These are phyloP conservation scores for Rhytidiadelphus loreus DNA, from an alignment of 225 moss, liverwort and hornwort genomes.

Conservation along the genomic window DNA sequence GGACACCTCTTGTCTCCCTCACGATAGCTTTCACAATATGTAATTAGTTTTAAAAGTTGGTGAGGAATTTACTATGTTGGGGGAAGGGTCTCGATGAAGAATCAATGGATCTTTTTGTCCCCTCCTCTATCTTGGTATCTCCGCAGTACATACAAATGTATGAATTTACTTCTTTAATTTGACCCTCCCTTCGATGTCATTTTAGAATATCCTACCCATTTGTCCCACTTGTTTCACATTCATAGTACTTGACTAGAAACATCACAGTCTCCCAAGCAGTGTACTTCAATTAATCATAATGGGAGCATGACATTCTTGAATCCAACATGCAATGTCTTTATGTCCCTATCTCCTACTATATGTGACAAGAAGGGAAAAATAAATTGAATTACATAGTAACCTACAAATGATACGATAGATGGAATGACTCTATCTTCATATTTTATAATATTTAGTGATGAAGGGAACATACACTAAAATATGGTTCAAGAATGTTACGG, in stretches of 20 bases:
- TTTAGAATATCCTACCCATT: too few relatives aligned
- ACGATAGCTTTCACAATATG: not conserved
- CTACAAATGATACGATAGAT: not conserved
- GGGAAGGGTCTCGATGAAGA: fast-evolving
- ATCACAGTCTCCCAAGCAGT: too few relatives aligned
- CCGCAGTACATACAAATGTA: fast-evolving
- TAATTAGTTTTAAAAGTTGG: not conserved
- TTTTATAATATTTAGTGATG: fast-evolving
- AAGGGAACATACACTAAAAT: fast-evolving
- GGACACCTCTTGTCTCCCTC: fast-evolving
- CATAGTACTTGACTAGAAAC: not conserved
- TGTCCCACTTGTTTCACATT: not conserved
- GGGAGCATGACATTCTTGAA: not conserved
- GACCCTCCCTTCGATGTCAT: too few relatives aligned
- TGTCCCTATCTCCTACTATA: not conserved
- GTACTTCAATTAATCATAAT: not conserved
- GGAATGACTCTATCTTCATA: not conserved
- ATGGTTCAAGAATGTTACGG: not conserved
- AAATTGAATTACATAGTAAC: not conserved
- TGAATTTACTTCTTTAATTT: fast-evolving
- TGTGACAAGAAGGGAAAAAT: fast-evolving
- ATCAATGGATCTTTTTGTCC: not conserved
- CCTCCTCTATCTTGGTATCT: not conserved
- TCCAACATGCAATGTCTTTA: not conserved
- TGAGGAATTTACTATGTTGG: not conserved